Evolutionary conservation across 2,329 filamentous ascomycete species (phyloP).

Genomic region (Penicillium griseofulvum): DNA sequence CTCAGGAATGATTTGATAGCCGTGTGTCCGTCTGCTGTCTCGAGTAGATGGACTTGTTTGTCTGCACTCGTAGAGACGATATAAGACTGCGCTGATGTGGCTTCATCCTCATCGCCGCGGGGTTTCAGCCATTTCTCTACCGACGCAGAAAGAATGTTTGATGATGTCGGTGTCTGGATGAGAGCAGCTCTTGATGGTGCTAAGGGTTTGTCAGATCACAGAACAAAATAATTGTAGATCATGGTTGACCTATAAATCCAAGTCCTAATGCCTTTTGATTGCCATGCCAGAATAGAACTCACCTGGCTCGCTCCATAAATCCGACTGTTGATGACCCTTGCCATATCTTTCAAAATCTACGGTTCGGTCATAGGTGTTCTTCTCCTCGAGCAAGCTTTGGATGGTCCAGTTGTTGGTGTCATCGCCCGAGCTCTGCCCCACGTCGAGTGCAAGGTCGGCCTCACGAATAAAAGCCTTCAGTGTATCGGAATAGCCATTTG

Average conservation of each 20-base stretch:
- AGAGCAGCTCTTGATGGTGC: slow-evolving; percentile 48
- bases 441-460: slow-evolving; percentile 53
- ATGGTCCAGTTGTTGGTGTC: slow-evolving; percentile 52
- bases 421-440: slow-evolving; percentile 38
- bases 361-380: slow-evolving; percentile 56
- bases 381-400: slow-evolving; percentile 60
- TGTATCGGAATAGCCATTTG: slow-evolving; percentile 50
- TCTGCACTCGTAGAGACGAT: slow-evolving; percentile 50
- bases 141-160: slow-evolving; percentile 56
- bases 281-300: slow-evolving; percentile 13
- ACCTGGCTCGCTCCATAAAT: slow-evolving; percentile 51
- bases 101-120: slow-evolving; percentile 7
- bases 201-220: slow-evolving; percentile 21
- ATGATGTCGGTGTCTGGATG: slow-evolving; percentile 45
- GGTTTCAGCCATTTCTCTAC: slow-evolving; percentile 38
- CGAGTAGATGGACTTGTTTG: slow-evolving; percentile 49
- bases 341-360: slow-evolving; percentile 56
- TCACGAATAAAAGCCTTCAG: slow-evolving; percentile 58
- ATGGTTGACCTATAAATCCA: not conserved
- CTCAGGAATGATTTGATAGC: slow-evolving; percentile 25
- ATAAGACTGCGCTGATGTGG: slow-evolving; percentile 17
- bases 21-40: slow-evolving; percentile 20
- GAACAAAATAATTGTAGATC: not conserved
- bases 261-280: not conserved
- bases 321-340: slow-evolving; percentile 40